Evolutionary conservation across 495 filamentous ascomycete species (phyloP), one percentile per base, ranked within the genome.

Genomic region (Daldinia vernicosa): DNA sequence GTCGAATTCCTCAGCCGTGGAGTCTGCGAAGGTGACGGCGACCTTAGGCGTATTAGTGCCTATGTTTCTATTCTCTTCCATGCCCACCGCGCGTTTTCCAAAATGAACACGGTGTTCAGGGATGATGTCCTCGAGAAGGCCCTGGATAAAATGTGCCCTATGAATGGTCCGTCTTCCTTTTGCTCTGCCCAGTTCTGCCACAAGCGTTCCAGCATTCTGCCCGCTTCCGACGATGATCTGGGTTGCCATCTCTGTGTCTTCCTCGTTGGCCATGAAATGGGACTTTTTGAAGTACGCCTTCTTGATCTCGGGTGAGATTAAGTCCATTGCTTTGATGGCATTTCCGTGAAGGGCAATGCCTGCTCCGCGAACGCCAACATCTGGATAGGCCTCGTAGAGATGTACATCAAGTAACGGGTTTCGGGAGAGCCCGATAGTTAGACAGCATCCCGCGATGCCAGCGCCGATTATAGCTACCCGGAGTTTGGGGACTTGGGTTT

Each of bases 271-370:
- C 52, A 55, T 55, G 27, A 55, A 55, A 19, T 55, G 52, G 3
- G 52, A 55, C 27, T 55, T 55, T n/a, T 55, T 55, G 52, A 55
- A 55, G 7, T 55, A 55, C 11, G 52, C 19, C n/a, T 55, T 55
- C 52, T 55, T 55, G 15, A 55, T 55, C 30, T 55, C 52, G 2
- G 52, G 52, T 9, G 52, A 55, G n/a, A 55, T 33, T n/a, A 32
- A 32, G 28, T 55, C 28, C 52, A 55, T 55, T 17, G 52, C 52
- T 6, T 55, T 55, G 15, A 55, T 55, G 19, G 52, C 52, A 30
- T 55, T 55, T 55, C 52, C 52, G 30, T 55, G 52, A 12, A 55
- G n/a, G 8, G 52, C 52, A 1, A 55, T 2, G n/a, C 52, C 52
- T 17, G 52, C 52, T n/a, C 52, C 52, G 7, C 52, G 52, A 19